A percentile compares a stretch with the other conserved stretches of the same genome.
Conservation (phyloP, 2,329 filamentous ascomycete species). For the Claviceps humidiphila region DNA sequence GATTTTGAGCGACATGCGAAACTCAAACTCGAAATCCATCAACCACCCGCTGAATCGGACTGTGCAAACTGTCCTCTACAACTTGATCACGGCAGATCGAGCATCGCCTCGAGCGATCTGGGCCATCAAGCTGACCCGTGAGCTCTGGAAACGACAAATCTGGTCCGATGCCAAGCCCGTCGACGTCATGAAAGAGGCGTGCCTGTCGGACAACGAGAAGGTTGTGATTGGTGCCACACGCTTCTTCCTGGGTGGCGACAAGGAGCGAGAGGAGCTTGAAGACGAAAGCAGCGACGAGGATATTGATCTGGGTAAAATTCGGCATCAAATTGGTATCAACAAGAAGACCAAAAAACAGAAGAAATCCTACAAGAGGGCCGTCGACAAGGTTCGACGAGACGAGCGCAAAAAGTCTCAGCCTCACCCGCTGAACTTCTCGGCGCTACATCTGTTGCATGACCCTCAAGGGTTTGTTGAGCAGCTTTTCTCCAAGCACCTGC, state of each 20-base stretch:
- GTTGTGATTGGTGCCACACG: slow-evolving; percentile 75
- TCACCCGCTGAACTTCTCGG: slow-evolving; percentile 88
- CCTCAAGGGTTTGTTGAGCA: slow-evolving; percentile 87
- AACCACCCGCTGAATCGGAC: slow-evolving; percentile 91
- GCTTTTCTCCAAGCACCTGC: slow-evolving; percentile 82
- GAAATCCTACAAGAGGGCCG: slow-evolving; percentile 65
- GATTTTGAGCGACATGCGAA: slow-evolving; percentile 80
- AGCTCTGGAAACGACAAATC: slow-evolving; percentile 91
- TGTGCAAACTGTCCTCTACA: slow-evolving; percentile 86
- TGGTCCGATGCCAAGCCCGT: slow-evolving; percentile 93
- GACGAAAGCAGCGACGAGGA: slow-evolving; percentile 78
- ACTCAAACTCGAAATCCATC: slow-evolving; percentile 71
- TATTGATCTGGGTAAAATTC: slow-evolving; percentile 65
- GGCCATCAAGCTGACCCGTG: slow-evolving; percentile 89
- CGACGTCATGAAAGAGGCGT: slow-evolving; percentile 95
- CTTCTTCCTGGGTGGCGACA: slow-evolving; percentile 93
- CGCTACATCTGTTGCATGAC: slow-evolving; percentile 83
- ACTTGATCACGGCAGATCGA: slow-evolving; percentile 75
- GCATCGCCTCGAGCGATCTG: slow-evolving; percentile 79
- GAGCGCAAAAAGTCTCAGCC: slow-evolving; percentile 82
- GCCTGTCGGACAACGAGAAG: slow-evolving; percentile 82
- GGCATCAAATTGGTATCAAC: slow-evolving; percentile 81
- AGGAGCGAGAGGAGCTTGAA: slow-evolving; percentile 84
- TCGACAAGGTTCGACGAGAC: slow-evolving; percentile 67
- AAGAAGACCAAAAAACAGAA: slow-evolving; percentile 90